These are phyloP conservation scores for Buddleja alternifolia DNA, from an alignment of 257 asterid species.

Conservation along the genomic window DNA sequence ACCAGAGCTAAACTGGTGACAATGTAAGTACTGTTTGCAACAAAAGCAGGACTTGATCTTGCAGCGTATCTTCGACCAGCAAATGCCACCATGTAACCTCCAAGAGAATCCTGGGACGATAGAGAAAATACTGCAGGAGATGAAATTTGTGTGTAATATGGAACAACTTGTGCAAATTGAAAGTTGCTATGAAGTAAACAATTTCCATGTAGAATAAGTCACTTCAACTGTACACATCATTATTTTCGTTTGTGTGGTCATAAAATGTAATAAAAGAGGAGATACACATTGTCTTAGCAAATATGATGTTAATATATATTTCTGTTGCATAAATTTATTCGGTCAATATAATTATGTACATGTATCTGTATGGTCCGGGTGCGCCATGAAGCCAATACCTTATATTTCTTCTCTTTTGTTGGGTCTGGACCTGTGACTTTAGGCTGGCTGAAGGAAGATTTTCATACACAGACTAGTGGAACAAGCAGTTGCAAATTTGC, in stretches of 20 bases:
- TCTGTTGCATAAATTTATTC: background rate
- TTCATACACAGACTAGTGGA: background rate
- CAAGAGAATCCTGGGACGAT: conserved; percentile 60
- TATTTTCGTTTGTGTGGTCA: too few species aligned
- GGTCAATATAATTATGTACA: background rate
- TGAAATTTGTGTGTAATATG: background rate
- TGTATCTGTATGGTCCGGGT: background rate
- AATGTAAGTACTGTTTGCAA: conserved; percentile 62
- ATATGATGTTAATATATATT: background rate
- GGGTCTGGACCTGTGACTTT: background rate
- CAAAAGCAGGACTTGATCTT: conserved; percentile 83
- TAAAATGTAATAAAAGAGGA: background rate
- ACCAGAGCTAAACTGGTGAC: conserved; percentile 97
- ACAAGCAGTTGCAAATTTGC: too few species aligned
- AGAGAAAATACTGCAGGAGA: background rate
- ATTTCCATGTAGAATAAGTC: background rate
- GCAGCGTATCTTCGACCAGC: conserved; percentile 96
- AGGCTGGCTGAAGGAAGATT: background rate
- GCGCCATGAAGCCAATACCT: background rate
- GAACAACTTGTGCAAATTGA: background rate
- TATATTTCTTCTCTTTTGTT: background rate
- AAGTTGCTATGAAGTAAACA: background rate
- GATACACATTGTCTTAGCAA: background rate
- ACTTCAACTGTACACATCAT: background rate
- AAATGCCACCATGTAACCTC: conserved; percentile 99